Evolutionary conservation across 805 yeast genomes (phyloP).

Genomic region (Wickerhamiella shivajii): DNA sequence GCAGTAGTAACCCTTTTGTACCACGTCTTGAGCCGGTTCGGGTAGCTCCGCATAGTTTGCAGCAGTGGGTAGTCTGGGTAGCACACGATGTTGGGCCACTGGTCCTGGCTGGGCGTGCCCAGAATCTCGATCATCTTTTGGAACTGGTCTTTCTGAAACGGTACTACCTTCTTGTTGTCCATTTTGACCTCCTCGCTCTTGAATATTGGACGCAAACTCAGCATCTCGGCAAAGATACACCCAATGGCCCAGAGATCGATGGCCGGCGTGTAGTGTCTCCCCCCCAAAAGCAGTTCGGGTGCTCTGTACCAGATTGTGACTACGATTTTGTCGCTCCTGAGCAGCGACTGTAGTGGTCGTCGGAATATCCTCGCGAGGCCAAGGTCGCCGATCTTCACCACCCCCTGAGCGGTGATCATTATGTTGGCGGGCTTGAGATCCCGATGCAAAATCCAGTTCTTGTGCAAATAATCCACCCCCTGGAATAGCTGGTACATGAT

Average conservation of each 20-base stretch:
- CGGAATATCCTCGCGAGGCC: slow-evolving; percentile 83
- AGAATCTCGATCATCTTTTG: slow-evolving; percentile 83
- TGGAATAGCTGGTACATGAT: slow-evolving; percentile 84
- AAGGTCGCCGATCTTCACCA: slow-evolving; percentile 90
- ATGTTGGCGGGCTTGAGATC: slow-evolving; percentile 96
- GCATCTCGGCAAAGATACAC: slow-evolving; percentile 80
- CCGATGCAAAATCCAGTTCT: slow-evolving; percentile 91
- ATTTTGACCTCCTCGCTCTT: slow-evolving; percentile 97
- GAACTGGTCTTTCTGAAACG: slow-evolving; percentile 87
- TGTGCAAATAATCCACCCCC: slow-evolving; percentile 84
- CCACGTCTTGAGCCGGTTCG: slow-evolving; percentile 69
- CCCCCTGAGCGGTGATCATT: slow-evolving; percentile 81
- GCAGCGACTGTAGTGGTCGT: slow-evolving; percentile 72
- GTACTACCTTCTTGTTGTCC: slow-evolving; percentile 84
- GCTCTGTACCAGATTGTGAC: slow-evolving; percentile 97
- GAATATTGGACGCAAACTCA: slow-evolving; percentile 81
- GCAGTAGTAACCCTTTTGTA: slow-evolving; percentile 68
- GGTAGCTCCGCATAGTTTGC: slow-evolving; percentile 43
- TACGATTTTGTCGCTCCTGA: slow-evolving; percentile 88
- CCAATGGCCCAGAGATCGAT: slow-evolving; percentile 95
- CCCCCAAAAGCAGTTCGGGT: slow-evolving; percentile 80
- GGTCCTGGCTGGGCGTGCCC: slow-evolving; percentile 69
- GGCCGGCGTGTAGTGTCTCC: slow-evolving; percentile 84
- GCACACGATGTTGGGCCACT: slow-evolving; percentile 64
- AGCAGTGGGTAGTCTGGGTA: slow-evolving; percentile 75